Evolutionary conservation across 352 stramenopile genomes (phyloP).

Genomic region (Pythium graminicola): DNA sequence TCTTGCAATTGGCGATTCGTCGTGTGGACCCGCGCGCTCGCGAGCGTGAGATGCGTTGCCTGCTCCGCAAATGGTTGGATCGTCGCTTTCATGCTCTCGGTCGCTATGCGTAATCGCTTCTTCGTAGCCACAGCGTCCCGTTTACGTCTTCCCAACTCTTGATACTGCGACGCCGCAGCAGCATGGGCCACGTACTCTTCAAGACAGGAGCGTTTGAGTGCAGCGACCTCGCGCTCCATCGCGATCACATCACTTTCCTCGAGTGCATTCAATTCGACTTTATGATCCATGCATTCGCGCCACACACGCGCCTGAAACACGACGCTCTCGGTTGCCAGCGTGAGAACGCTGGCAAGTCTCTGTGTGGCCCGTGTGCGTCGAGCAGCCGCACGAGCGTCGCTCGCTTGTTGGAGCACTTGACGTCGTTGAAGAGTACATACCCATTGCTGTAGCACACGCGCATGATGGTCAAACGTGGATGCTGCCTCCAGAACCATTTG

Average conservation of each 20-base stretch:
- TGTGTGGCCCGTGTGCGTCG: constrained; percentile 25
- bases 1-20: constrained; percentile 47
- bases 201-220: constrained; percentile 40
- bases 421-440: constrained; percentile 49
- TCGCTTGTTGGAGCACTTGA: constrained; percentile 44
- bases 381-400: constrained; percentile 20
- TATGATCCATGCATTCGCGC: constrained; percentile 53
- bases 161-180: constrained; percentile 31
- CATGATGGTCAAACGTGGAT: constrained; percentile 57
- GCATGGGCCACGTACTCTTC: constrained; percentile 34
- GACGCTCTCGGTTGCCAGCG: constrained; percentile 32
- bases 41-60: constrained; percentile 38
- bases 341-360: constrained; percentile 29
- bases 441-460: constrained; percentile 60
- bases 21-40: constrained; percentile 37
- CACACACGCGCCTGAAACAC: constrained; percentile 68
- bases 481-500: constrained; percentile 51
- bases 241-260: constrained; percentile 30
- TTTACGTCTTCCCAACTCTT: constrained; percentile 32
- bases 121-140: constrained; percentile 27
- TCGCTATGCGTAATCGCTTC: constrained; percentile 19
- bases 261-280: constrained; percentile 33
- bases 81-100: constrained; percentile 38
- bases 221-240: constrained; percentile 43
- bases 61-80: constrained; percentile 59